phyloP scores from a whole-genome alignment of 352 stramenopile genomes.

The Globisporangium emineosum region DNA sequence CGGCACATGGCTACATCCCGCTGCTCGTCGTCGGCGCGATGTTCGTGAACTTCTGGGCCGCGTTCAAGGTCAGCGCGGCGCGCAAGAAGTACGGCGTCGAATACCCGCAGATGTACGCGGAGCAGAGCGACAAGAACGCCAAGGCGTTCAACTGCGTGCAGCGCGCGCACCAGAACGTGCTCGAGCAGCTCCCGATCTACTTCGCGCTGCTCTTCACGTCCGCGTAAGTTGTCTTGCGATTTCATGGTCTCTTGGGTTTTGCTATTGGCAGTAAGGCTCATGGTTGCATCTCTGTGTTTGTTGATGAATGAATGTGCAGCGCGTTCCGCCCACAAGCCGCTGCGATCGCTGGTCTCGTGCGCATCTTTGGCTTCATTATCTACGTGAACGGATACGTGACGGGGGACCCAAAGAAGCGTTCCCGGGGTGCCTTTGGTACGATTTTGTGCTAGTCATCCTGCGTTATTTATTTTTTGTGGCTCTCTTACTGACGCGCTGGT shows the following conservation, averaged over 20 bases:
- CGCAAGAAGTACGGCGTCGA: no score
- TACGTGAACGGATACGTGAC: constrained; percentile 68
- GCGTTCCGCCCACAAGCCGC: constrained; percentile 60
- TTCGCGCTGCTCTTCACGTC: constrained; percentile 54
- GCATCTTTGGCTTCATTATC: constrained; percentile 54
- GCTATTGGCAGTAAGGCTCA: no score
- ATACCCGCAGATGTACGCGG: constrained; percentile 72
- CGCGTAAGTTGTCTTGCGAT: constrained; percentile 54
- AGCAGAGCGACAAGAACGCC: constrained; percentile 86
- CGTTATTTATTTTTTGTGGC: no score
- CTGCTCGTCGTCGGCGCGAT: no score
- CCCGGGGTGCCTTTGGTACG: constrained; percentile 54
- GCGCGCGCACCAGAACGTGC: constrained; percentile 89
- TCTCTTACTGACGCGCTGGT: no score
- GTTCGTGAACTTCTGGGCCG: no score
- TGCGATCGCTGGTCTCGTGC: constrained; percentile 50
- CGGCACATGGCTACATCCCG: no score
- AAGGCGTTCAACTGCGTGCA: constrained; percentile 91
- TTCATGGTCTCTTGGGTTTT: no score
- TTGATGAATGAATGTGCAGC: no score
- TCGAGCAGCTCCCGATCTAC: constrained; percentile 86
- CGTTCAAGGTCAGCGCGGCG: no score
- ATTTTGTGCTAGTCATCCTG: no score
- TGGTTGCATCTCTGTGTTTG: no score
- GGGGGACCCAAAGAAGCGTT: constrained; percentile 59